These are phyloP conservation scores for Phyllosticta citribraziliensis DNA, from an alignment of 2,329 filamentous ascomycete genomes.

Conservation along the genomic window DNA sequence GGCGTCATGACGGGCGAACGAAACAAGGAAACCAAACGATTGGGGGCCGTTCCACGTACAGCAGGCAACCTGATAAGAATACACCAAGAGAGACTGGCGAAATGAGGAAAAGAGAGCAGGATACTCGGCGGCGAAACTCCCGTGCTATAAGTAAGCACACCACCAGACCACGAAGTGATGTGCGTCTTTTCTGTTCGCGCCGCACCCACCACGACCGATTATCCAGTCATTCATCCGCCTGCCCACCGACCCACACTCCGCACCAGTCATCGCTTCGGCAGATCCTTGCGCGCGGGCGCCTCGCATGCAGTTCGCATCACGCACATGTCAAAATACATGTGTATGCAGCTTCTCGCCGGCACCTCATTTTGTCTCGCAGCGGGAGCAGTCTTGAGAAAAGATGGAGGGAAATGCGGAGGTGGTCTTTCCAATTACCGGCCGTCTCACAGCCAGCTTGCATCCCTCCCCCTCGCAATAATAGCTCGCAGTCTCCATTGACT, in stretches of 20 bases:
- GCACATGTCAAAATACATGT: too few relatives aligned
- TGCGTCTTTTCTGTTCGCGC: background rate
- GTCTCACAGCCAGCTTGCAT: too few relatives aligned
- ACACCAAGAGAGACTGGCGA: background rate
- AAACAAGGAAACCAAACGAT: background rate
- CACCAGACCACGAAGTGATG: background rate
- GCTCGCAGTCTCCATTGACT: too few relatives aligned
- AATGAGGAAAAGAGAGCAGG: background rate
- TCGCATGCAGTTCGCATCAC: background rate
- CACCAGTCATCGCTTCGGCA: background rate
- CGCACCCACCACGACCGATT: background rate
- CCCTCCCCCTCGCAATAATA: too few relatives aligned
- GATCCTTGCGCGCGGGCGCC: background rate
- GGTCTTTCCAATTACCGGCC: too few relatives aligned
- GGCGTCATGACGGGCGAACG: slow-evolving; percentile 31
- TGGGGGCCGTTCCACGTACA: background rate
- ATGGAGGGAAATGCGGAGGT: too few relatives aligned
- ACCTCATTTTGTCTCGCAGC: too few relatives aligned
- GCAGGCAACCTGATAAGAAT: background rate
- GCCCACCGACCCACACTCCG: background rate
- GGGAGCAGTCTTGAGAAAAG: too few relatives aligned
- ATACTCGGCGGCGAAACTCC: background rate
- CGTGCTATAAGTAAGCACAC: background rate
- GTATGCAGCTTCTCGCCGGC: too few relatives aligned
- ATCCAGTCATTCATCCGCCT: background rate